A percentile compares a stretch with the other conserved stretches of the same genome.
Evolutionary conservation across 768 basidiomycete species (phyloP).

Genomic region (Termitomyces sp.): DNA sequence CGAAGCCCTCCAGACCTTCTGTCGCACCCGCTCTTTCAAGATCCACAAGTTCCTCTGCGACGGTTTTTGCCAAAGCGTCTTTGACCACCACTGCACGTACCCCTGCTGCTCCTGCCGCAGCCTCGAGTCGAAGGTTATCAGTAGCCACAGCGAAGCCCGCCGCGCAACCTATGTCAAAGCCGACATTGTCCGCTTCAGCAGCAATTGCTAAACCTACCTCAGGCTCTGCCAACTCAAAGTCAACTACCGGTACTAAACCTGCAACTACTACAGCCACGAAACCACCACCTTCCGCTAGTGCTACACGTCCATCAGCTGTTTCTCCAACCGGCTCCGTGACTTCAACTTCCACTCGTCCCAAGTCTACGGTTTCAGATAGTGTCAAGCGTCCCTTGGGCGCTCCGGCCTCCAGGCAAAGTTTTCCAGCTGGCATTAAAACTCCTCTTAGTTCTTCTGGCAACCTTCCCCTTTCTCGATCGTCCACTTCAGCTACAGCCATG

Average conservation of each 20-base stretch:
- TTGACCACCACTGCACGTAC: slow-evolving; percentile 24
- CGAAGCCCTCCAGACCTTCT: slow-evolving; percentile 11
- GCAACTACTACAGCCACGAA: slow-evolving; percentile 17
- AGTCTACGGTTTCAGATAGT: slow-evolving; percentile 63
- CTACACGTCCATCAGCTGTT: slow-evolving; percentile 42
- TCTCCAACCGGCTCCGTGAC: slow-evolving; percentile 50
- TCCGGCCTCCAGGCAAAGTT: slow-evolving; percentile 34
- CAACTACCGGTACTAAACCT: background rate
- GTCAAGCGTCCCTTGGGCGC: slow-evolving; percentile 39
- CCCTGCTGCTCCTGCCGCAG: slow-evolving; percentile 26
- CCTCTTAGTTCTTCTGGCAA: slow-evolving; percentile 25
- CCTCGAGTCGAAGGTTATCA: slow-evolving; percentile 37
- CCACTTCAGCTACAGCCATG: slow-evolving; percentile 23
- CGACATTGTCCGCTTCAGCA: slow-evolving; percentile 37
- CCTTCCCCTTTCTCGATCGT: slow-evolving; percentile 21
- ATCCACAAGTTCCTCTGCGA: slow-evolving; percentile 30
- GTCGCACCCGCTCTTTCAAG: slow-evolving; percentile 26
- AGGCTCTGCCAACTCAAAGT: slow-evolving; percentile 19
- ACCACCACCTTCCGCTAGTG: slow-evolving; percentile 25
- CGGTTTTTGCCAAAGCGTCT: slow-evolving; percentile 32
- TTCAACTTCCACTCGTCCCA: slow-evolving; percentile 49
- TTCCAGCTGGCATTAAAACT: slow-evolving; percentile 29
- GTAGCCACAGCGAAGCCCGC: slow-evolving; percentile 33
- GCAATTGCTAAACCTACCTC: slow-evolving; percentile 30
- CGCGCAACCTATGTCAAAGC: slow-evolving; percentile 25